Evolutionary conservation across 345 rosid genomes (phyloP).

Genomic region (Clausena lansium): DNA sequence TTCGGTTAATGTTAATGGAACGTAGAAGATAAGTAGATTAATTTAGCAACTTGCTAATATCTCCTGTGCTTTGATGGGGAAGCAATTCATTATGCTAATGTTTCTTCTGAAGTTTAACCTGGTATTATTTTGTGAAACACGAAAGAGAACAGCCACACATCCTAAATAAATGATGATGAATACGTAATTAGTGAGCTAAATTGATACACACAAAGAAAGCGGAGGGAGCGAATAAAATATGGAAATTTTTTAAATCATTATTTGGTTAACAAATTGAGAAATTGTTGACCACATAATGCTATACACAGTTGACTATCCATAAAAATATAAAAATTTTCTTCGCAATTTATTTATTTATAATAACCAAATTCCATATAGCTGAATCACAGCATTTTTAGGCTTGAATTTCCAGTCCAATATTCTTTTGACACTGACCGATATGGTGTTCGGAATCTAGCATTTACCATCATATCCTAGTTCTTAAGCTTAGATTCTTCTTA

Average conservation of each 20-base stretch:
- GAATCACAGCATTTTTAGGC: no score
- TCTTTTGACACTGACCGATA: no score
- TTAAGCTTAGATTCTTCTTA: no score
- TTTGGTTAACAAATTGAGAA: neutral
- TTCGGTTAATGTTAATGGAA: constrained; percentile 5
- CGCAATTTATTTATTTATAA: no score
- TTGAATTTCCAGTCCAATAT: no score
- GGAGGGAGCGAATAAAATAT: no score
- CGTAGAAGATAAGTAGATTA: constrained; percentile 34
- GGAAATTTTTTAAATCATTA: no score
- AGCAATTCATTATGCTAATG: neutral
- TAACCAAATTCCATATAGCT: no score
- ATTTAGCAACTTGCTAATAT: constrained; percentile 23
- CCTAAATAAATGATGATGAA: neutral
- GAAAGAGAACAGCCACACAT: neutral
- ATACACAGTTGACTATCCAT: no score
- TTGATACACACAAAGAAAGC: neutral
- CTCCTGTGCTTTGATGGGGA: constrained; percentile 4
- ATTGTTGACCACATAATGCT: neutral
- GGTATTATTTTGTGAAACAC: constrained; percentile 2
- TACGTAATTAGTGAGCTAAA: neutral
- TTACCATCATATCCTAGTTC: no score
- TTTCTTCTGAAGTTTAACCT: constrained; percentile 1
- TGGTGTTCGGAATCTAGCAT: no score
- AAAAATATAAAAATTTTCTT: no score